Evolutionary conservation across 139 green algal species (phyloP).

Genomic region (Pleodorina starrii): DNA sequence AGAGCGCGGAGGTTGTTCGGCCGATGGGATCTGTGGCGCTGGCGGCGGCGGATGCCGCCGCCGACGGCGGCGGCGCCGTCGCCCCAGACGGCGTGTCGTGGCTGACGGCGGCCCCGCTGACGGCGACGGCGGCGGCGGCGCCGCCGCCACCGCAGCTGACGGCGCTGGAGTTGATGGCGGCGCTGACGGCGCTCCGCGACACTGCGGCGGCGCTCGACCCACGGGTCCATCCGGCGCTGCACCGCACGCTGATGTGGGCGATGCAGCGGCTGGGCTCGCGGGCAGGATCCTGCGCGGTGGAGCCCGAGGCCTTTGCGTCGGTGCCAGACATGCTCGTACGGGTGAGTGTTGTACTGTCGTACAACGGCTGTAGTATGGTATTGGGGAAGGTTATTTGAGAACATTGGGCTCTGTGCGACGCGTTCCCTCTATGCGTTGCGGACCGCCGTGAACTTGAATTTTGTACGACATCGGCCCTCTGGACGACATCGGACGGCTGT

Average conservation of each 20-base stretch:
- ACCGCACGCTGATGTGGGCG: constrained; percentile 29
- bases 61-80: neutral
- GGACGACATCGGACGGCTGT: too few species aligned
- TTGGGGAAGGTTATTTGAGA: too few species aligned
- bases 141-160: constrained; percentile 3
- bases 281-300: neutral
- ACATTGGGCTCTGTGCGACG: too few species aligned
- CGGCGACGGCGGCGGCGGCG: neutral
- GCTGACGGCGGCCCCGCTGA: neutral
- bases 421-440: too few species aligned
- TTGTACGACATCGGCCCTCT: too few species aligned
- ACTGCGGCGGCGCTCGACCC: constrained; percentile 18
- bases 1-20: neutral
- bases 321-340: constrained; percentile 16
- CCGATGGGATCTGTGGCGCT: neutral
- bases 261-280: constrained; percentile 43
- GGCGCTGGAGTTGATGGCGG: neutral
- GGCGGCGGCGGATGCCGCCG: neutral
- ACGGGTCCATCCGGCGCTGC: neutral
- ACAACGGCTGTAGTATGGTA: too few species aligned
- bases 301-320: neutral
- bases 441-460: too few species aligned
- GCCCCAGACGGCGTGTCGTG: too few species aligned
- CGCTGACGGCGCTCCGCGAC: constrained; percentile 1
- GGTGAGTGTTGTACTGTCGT: neutral